A percentile compares a stretch with the other conserved stretches of the same genome.
Evolutionary conservation across 345 rosid species (phyloP).

Genomic region (Rhodomyrtus tomentosa): DNA sequence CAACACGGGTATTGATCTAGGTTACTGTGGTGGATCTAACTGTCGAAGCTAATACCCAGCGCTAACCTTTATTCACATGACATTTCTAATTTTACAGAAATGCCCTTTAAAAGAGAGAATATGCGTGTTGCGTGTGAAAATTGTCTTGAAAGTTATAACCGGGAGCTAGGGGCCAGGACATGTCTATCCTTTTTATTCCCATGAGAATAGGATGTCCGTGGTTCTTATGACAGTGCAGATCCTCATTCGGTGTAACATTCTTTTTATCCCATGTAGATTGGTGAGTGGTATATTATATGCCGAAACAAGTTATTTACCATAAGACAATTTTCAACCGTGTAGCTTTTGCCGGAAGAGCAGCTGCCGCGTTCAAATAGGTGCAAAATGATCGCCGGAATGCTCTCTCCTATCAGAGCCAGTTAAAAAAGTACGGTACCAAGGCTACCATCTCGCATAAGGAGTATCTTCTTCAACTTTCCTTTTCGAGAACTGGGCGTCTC

Average conservation of each 20-base stretch:
- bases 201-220: background rate
- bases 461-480: background rate
- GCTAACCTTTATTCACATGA: background rate
- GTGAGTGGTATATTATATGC: background rate
- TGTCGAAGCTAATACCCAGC: background rate
- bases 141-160: background rate
- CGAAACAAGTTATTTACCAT: background rate
- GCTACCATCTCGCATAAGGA: background rate
- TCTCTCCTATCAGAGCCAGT: background rate
- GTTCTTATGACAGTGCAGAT: background rate
- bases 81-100: background rate
- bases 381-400: background rate
- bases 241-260: background rate
- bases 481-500: background rate
- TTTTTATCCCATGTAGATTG: background rate
- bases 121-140: background rate
- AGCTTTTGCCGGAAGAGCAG: background rate
- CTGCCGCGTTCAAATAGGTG: background rate
- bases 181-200: background rate
- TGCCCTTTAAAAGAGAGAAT: background rate
- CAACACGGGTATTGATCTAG: background rate
- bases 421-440: background rate
- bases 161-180: background rate
- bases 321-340: background rate
- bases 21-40: background rate